Base-by-base conservation (phyloP, 2,329 filamentous ascomycete genomes). In the Delphinella strobiligena region DNA sequence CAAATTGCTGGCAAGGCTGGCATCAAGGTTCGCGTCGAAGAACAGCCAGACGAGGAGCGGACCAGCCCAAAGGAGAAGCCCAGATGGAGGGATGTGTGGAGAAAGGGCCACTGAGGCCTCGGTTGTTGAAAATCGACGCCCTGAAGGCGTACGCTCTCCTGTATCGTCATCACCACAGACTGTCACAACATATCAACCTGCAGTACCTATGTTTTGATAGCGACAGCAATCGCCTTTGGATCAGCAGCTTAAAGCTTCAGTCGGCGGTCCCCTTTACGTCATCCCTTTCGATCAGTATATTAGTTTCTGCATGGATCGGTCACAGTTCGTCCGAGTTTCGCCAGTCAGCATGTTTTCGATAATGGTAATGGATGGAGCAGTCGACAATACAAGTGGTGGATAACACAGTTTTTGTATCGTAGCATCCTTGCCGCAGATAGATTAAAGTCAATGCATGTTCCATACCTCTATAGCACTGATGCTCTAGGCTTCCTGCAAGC, bases 1-100 rank as follows among this genome's bases (percentile, higher is more conserved):
- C 58, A 62, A 31, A 59, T 68, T 24, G 64, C 63, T 19, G 64
- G 61, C 53, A 66, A 61, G 45, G 62, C 66, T 41, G 61, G 61
- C 22, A 59, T 57, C 49, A 56, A 53, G 41, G 51, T 54, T 15
- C 43, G 48, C 24, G 45, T 45, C n/a, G 47, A 49, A 35, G 45
- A 44, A 37, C 45, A 41, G 16, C 40, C 46, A 15, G 42, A 43
- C 17, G 39, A 38, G 32, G 45, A 49, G 37, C 34, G 45, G 39
- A 33, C 45, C 40, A 44, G 48, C 33, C 49, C 51, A 24, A 45
- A 51, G 15, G 47, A 48, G 41, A 57, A 54, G 51, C 48, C 50
- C 34, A 42, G 50, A 24, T 58, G 55, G 54, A 50, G 53, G 31
- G 53, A 54, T 34, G 50, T 55, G 30, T 58, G 54, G 54, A 48